Conservation (phyloP, 768 basidiomycete genomes). For the Megacollybia marginata region DNA sequence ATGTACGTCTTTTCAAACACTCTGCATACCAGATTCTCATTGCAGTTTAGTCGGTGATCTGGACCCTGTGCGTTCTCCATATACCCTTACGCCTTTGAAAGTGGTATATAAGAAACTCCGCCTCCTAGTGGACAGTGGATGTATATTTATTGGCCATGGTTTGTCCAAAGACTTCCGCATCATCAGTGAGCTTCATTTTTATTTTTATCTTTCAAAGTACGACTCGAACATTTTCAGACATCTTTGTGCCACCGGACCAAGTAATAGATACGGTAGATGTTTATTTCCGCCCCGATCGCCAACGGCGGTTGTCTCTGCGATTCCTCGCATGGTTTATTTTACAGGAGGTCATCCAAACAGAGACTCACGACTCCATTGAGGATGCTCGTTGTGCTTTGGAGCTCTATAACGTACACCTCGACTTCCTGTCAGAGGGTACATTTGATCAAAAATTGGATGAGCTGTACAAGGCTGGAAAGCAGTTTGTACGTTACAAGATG, state of each 20-base stretch:
- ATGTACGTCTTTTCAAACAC: constrained; percentile 41
- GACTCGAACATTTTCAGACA: constrained; percentile 46
- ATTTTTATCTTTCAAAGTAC: neutral
- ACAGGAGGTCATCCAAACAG: constrained; percentile 85
- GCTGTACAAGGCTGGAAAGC: constrained; percentile 69
- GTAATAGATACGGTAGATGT: constrained; percentile 97
- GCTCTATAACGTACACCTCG: constrained; percentile 75
- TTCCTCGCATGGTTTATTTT: constrained; percentile 96
- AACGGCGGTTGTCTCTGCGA: constrained; percentile 83
- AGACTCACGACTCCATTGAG: constrained; percentile 97
- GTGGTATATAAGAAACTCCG: constrained; percentile 98
- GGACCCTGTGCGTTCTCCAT: constrained; percentile 72
- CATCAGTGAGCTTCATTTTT: constrained; percentile 62
- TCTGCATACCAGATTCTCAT: constrained; percentile 4
- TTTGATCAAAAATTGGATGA: constrained; percentile 89
- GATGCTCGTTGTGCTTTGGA: constrained; percentile 84
- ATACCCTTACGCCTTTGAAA: constrained; percentile 92
- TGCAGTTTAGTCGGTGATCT: constrained; percentile 78
- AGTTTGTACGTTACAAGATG: constrained; percentile 42
- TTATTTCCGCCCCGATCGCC: constrained; percentile 77
- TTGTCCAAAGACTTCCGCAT: constrained; percentile 97
- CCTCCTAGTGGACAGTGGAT: constrained; percentile 86
- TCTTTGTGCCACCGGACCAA: constrained; percentile 91
- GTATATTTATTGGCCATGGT: constrained; percentile 96
- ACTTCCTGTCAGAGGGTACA: constrained; percentile 63